Evolutionary conservation across 2,329 filamentous ascomycete species (phyloP).

Genomic region (Botryotinia globosa): DNA sequence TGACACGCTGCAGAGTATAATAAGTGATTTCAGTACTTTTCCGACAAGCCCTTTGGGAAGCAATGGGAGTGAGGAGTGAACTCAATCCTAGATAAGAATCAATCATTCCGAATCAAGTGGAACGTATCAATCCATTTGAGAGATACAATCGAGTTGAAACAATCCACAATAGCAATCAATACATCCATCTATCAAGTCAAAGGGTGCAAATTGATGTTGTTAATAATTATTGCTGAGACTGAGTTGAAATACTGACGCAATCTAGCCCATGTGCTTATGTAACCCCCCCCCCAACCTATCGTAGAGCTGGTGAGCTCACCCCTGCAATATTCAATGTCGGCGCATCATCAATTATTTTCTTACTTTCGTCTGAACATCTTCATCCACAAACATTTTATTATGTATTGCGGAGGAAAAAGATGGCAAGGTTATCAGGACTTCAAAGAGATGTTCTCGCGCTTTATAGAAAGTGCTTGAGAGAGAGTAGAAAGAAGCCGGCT

Average conservation of each 20-base stretch:
- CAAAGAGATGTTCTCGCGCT: conserved; percentile 84
- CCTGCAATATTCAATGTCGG: neutral
- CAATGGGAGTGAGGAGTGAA: neutral
- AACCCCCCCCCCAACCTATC: neutral
- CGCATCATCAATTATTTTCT: conserved; percentile 7
- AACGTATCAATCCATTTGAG: neutral
- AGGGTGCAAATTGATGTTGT: neutral
- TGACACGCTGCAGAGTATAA: neutral
- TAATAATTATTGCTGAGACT: neutral
- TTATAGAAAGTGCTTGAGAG: conserved; percentile 82
- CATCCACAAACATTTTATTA: neutral
- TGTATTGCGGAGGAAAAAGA: neutral
- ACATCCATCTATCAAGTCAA: neutral
- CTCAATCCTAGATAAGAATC: neutral
- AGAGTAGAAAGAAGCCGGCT: conserved; percentile 73
- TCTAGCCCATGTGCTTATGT: neutral
- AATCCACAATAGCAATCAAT: neutral
- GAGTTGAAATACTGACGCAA: neutral
- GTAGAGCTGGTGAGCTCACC: too few species aligned
- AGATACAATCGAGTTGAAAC: neutral
- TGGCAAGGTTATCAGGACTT: conserved; percentile 70
- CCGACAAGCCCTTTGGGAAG: neutral
- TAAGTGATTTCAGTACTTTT: neutral
- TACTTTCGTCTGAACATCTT: neutral
- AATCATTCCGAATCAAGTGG: neutral